A percentile compares a stretch with the other conserved stretches of the same genome.
Conservation (phyloP, 208 protist genomes). For the Trichomonas vaginalis region DNA sequence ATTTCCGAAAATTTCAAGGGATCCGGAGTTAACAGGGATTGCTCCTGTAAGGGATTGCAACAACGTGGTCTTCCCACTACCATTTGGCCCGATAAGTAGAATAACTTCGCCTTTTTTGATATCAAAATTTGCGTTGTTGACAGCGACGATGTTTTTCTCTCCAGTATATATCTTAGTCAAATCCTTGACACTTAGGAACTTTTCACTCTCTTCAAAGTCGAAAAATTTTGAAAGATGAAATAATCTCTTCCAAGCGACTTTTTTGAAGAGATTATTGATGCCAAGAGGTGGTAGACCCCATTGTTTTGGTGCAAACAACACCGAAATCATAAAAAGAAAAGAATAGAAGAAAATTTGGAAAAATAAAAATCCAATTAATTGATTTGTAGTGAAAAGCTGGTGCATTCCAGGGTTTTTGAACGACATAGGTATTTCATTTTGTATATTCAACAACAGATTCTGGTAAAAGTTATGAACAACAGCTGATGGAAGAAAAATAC, state of each 20-base stretch:
- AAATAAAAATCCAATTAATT: not conserved
- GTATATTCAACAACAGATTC: not conserved
- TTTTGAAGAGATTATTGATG: not conserved
- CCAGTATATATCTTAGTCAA: not conserved
- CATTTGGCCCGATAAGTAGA: not conserved
- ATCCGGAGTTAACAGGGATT: not conserved
- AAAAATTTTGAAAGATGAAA: not conserved
- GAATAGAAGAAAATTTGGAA: not conserved
- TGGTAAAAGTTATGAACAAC: not conserved
- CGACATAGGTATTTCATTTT: not conserved
- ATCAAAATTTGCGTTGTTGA: not conserved
- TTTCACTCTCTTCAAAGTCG: not conserved
- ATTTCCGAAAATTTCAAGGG: not conserved
- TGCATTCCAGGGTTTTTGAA: not conserved
- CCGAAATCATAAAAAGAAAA: not conserved
- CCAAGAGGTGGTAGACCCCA: not conserved
- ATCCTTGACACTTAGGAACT: not conserved
- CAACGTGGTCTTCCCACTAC: not conserved
- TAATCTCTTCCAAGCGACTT: not conserved
- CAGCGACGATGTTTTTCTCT: not conserved
- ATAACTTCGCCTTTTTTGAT: slow-evolving; percentile 9
- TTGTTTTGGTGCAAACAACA: not conserved
- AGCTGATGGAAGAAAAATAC: not conserved
- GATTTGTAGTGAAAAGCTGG: no score
- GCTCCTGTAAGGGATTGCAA: not conserved